These are phyloP conservation scores for Biscogniauxia mediterranea DNA, from an alignment of 2,329 filamentous ascomycete genomes.

Conservation along the genomic window DNA sequence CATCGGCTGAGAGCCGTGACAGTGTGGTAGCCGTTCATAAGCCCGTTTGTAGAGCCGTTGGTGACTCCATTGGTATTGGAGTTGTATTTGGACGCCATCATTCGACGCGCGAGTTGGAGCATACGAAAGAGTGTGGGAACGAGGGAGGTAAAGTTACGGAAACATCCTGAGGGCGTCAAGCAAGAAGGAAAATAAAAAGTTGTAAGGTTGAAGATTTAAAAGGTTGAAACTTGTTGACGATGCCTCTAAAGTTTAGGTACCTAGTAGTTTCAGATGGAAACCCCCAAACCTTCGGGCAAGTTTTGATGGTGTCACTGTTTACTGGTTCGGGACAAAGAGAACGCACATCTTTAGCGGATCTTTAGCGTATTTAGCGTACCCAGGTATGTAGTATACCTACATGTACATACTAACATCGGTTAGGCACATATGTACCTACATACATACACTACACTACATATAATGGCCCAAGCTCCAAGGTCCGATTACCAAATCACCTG, in stretches of 20 bases:
- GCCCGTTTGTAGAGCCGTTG: slow-evolving; percentile 11
- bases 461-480: background rate
- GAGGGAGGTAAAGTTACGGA: slow-evolving; percentile 8
- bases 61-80: slow-evolving; percentile 11
- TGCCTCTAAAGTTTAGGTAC: no score
- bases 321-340: no score
- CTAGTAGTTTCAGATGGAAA: background rate
- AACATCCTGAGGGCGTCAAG: background rate
- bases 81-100: slow-evolving; percentile 26
- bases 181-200: background rate
- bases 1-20: slow-evolving; percentile 77
- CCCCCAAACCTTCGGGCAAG: no score
- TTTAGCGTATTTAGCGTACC: no score
- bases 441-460: no score
- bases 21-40: slow-evolving; percentile 42
- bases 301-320: no score
- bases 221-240: no score
- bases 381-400: background rate
- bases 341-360: no score
- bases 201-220: no score
- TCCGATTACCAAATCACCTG: background rate
- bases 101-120: slow-evolving; percentile 3
- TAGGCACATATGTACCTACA: slow-evolving; percentile 1
- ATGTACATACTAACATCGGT: background rate
- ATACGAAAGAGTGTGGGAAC: slow-evolving; percentile 6